phyloP scores from a whole-genome alignment of 192 early-diverging fungal species.

The Tieghemiomyces parasiticus region DNA sequence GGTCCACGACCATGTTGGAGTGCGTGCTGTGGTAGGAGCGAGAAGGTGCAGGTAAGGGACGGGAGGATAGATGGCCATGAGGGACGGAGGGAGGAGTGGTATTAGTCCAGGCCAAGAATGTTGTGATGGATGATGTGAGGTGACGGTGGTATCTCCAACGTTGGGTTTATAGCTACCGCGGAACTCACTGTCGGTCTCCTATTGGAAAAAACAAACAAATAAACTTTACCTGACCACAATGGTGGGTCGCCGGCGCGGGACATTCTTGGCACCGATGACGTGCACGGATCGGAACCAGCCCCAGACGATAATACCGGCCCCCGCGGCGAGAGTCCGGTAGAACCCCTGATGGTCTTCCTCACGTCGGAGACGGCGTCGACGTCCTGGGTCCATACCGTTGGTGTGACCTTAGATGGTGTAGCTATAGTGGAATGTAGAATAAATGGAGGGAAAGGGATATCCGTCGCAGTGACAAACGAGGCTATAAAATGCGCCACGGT shows the following conservation, averaged over 20 bases:
- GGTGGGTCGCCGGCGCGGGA: constrained; percentile 1
- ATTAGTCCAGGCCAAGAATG: not conserved
- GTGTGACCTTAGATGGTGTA: too few relatives aligned
- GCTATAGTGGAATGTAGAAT: too few relatives aligned
- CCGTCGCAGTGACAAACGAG: too few relatives aligned
- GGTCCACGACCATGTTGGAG: constrained; percentile 37
- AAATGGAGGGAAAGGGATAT: too few relatives aligned
- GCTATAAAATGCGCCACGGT: too few relatives aligned
- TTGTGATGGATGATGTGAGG: not conserved
- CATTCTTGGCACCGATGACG: not conserved
- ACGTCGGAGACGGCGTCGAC: too few relatives aligned
- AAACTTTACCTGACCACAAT: constrained; percentile 7
- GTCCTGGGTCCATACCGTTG: too few relatives aligned
- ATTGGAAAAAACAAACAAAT: too few relatives aligned
- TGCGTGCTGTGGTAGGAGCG: constrained; percentile 15
- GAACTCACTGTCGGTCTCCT: too few relatives aligned
- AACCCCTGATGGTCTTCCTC: too few relatives aligned
- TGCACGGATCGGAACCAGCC: constrained; percentile 9
- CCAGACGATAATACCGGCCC: constrained; percentile 3
- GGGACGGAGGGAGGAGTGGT: not conserved
- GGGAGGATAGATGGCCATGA: not conserved
- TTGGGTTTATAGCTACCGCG: not conserved
- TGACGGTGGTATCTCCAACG: not conserved
- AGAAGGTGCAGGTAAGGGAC: not conserved
- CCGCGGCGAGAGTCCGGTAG: too few relatives aligned